Percentiles rank a stretch among this genome's conserved stretches.
Evolutionary conservation across 495 filamentous ascomycete species (phyloP).

Genomic region (Annulohypoxylon maeteangense): DNA sequence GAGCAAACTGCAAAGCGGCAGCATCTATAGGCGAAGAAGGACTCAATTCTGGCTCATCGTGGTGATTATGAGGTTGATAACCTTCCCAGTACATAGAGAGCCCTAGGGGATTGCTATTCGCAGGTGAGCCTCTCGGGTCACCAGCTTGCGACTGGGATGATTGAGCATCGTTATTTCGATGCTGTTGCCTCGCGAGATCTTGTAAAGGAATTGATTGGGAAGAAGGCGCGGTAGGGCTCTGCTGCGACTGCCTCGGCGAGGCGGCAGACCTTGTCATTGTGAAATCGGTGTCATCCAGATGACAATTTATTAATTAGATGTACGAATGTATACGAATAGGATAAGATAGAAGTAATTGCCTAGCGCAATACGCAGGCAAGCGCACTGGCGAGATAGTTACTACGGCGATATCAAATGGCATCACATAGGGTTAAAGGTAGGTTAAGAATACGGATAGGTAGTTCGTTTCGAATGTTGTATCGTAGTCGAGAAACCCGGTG

Average conservation of each 20-base stretch:
- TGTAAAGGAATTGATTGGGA: slow-evolving; percentile 85
- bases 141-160: slow-evolving; percentile 45
- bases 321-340: slow-evolving; percentile 2
- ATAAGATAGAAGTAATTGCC: slow-evolving; percentile 20
- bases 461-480: slow-evolving; percentile 36
- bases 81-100: slow-evolving; percentile 62
- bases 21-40: slow-evolving; percentile 57
- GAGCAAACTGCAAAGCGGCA: slow-evolving; percentile 59
- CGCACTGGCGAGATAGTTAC: slow-evolving; percentile 32
- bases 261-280: slow-evolving; percentile 47
- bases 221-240: slow-evolving; percentile 50
- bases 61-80: slow-evolving; percentile 42
- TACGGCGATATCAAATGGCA: slow-evolving; percentile 36
- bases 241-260: slow-evolving; percentile 47
- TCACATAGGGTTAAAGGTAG: slow-evolving; percentile 26
- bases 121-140: slow-evolving; percentile 41
- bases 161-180: slow-evolving; percentile 48
- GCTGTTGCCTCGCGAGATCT: slow-evolving; percentile 74
- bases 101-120: slow-evolving; percentile 52
- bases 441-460: slow-evolving; percentile 6
- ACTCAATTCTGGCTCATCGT: slow-evolving; percentile 46
- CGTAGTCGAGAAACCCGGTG: slow-evolving; percentile 16
- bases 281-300: slow-evolving; percentile 41
- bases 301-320: slow-evolving; percentile 34
- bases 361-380: slow-evolving; percentile 38